These are phyloP conservation scores for Sugiyamaella xylanicola DNA, from an alignment of 1,139 yeast species.

Conservation along the genomic window DNA sequence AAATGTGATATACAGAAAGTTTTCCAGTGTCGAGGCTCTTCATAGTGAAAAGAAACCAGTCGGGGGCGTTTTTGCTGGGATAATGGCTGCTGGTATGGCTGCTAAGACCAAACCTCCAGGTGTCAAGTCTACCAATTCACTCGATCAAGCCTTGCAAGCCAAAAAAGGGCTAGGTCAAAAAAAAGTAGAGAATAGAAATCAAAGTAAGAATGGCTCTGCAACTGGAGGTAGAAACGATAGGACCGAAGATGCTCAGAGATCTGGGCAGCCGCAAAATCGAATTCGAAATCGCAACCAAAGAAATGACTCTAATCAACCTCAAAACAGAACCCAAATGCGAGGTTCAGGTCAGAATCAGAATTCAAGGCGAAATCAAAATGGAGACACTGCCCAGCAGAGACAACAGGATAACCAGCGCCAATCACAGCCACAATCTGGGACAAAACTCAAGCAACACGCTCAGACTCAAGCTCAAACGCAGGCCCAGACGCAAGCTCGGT, in stretches of 20 bases:
- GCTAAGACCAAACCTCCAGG: conserved; percentile 8
- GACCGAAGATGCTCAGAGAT: background rate
- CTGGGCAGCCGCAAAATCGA: background rate
- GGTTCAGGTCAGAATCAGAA: too few species aligned
- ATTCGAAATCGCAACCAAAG: background rate
- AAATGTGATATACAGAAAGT: background rate
- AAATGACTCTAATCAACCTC: background rate
- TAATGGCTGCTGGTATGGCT: conserved; percentile 26
- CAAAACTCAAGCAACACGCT: background rate
- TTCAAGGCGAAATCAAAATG: too few species aligned
- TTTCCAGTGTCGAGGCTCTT: background rate
- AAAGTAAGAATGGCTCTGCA: background rate
- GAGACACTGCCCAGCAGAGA: too few species aligned
- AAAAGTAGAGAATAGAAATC: background rate
- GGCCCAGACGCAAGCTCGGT: background rate
- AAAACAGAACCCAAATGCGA: background rate
- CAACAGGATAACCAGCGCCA: background rate
- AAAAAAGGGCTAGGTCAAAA: background rate
- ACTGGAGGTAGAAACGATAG: background rate
- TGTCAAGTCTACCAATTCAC: background rate
- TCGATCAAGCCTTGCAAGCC: conserved; percentile 4
- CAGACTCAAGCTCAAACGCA: background rate
- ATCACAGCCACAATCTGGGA: background rate
- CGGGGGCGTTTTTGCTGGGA: conserved; percentile 21
- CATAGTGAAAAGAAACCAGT: conserved; percentile 1